Evolutionary conservation across 2,329 filamentous ascomycete genomes (phyloP).

Genomic region (Capronia americana): DNA sequence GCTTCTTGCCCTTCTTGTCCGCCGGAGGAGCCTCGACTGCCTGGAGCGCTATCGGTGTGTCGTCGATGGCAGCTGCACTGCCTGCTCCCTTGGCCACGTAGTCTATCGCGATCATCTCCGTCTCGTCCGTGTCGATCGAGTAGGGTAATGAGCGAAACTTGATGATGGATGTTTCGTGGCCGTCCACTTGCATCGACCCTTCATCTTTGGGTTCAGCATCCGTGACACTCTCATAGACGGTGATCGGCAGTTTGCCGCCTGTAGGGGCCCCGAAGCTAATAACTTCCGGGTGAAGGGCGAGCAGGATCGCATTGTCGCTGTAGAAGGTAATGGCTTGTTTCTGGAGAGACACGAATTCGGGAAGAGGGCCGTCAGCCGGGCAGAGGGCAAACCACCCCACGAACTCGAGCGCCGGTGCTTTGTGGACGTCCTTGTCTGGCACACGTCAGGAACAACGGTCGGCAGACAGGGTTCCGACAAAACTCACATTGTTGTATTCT

Average conservation of each 20-base stretch:
- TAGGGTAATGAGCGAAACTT: conserved; percentile 85
- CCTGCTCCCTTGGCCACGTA: conserved; percentile 86
- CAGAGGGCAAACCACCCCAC: conserved; percentile 92
- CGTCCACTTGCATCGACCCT: conserved; percentile 72
- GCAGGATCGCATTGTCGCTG: conserved; percentile 83
- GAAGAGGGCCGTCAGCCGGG: conserved; percentile 72
- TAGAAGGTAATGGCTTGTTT: conserved; percentile 70
- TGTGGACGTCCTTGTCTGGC: conserved; percentile 86
- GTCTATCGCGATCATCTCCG: conserved; percentile 97
- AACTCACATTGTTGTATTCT: conserved; percentile 83
- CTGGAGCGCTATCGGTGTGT: conserved; percentile 44
- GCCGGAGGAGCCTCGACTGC: conserved; percentile 20
- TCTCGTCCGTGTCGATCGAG: conserved; percentile 89
- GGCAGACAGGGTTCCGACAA: conserved; percentile 5
- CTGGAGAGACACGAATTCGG: conserved; percentile 74
- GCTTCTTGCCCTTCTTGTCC: conserved; percentile 47
- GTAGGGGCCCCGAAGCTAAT: conserved; percentile 58
- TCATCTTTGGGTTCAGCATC: conserved; percentile 69
- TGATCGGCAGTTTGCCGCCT: conserved; percentile 83
- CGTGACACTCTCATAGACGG: conserved; percentile 84
- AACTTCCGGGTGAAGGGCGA: conserved; percentile 79
- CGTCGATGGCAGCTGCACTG: conserved; percentile 67
- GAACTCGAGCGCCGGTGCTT: conserved; percentile 78
- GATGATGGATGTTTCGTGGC: conserved; percentile 64
- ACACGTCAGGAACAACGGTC: conserved; percentile 23